Evolutionary conservation across 2,329 filamentous ascomycete species (phyloP).

Genomic region (Microdochium paspali): DNA sequence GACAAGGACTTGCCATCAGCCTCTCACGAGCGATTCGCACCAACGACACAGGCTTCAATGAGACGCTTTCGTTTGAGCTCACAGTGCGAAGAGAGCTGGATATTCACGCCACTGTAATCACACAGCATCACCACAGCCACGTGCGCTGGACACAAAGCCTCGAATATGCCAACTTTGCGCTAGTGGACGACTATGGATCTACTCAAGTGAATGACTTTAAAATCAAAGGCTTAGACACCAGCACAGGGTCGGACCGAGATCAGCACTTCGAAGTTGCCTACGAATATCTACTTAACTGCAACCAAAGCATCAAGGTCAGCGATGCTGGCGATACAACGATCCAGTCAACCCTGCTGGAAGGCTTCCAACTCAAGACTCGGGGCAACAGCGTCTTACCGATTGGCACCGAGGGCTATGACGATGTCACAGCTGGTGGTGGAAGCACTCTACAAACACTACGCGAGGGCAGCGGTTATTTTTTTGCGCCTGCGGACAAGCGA

Average conservation of each 20-base stretch:
- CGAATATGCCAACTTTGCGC: conserved; percentile 8
- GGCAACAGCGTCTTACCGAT: conserved; percentile 39
- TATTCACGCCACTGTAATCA: conserved; percentile 38
- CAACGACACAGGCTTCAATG: conserved; percentile 39
- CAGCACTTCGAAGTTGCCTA: conserved; percentile 26
- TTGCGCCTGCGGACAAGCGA: conserved; percentile 29
- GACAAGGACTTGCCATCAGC: conserved; percentile 29
- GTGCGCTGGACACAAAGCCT: conserved; percentile 7
- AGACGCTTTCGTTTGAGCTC: conserved; percentile 47
- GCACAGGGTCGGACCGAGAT: background rate
- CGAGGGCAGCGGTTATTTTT: conserved; percentile 45
- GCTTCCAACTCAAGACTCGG: conserved; percentile 21
- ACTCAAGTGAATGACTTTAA: conserved; percentile 12
- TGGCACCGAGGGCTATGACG: conserved; percentile 44
- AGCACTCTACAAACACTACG: conserved; percentile 31
- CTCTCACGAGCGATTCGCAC: conserved; percentile 33
- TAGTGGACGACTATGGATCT: conserved; percentile 7
- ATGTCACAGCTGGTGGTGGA: background rate
- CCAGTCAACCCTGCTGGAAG: conserved; percentile 25
- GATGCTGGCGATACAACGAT: conserved; percentile 25
- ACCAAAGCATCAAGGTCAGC: conserved; percentile 33
- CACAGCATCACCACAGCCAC: conserved; percentile 19
- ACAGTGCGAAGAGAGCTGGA: conserved; percentile 41
- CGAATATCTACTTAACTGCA: conserved; percentile 49
- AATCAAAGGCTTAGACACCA: conserved; percentile 7